A percentile compares a stretch with the other conserved stretches of the same genome.
phyloP scores from a whole-genome alignment of 345 rosid genomes.

The Salix viminalis region DNA sequence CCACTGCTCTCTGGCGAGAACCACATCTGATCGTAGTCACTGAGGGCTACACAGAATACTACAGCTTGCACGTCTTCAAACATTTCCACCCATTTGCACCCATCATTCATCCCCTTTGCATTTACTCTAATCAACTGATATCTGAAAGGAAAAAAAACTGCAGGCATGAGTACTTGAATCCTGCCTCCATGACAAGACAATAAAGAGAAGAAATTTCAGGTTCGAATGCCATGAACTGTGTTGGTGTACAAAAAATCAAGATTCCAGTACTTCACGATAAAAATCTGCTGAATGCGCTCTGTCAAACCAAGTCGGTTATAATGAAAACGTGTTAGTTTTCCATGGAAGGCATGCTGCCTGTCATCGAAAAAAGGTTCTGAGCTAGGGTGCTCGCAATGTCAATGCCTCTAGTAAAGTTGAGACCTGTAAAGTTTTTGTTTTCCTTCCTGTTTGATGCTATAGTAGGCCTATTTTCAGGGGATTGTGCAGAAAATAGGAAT shows the following conservation, averaged over 20 bases:
- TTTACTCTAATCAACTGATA: constrained; percentile 90
- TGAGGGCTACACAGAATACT: constrained; percentile 77
- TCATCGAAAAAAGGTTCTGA: neutral
- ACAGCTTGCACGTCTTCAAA: constrained; percentile 88
- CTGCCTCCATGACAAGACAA: neutral
- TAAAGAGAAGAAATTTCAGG: neutral
- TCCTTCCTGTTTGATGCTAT: neutral
- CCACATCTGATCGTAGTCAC: constrained; percentile 79
- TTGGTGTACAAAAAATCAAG: neutral
- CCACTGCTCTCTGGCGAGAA: constrained; percentile 43
- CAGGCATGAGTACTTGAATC: neutral
- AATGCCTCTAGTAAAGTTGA: neutral
- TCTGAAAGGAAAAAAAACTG: constrained; percentile 33
- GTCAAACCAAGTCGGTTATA: neutral
- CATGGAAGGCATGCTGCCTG: neutral
- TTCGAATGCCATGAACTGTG: neutral
- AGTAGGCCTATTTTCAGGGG: neutral
- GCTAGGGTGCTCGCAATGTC: neutral
- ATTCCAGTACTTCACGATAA: neutral
- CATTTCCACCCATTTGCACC: constrained; percentile 99
- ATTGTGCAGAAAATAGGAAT: neutral
- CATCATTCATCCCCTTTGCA: constrained; percentile 88
- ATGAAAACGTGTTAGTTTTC: neutral
- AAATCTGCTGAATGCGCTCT: neutral
- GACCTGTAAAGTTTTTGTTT: neutral